Evolutionary conservation across 345 rosid species (phyloP), one percentile per base, ranked within the genome.

Genomic region (Citrus trifoliata): DNA sequence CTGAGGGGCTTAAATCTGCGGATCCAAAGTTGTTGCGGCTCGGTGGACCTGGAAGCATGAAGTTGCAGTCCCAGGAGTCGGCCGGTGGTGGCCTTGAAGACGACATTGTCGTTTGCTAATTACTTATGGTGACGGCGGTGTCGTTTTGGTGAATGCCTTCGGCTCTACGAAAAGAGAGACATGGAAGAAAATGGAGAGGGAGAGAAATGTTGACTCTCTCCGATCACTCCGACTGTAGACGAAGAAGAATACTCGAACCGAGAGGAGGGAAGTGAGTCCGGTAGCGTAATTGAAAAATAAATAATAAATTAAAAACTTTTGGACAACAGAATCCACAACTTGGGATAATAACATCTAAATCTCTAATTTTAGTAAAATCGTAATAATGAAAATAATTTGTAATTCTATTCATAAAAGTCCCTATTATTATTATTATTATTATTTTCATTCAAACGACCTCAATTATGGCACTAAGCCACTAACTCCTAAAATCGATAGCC

Each of bases 1-100:
- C 97, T 46, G 98, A 84, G 28, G 92, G 76, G 61, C 92, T 91
- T 30, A 93, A 85, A 85, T 93, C 98, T 79, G 89, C 85, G 68
- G 98, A 87, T 86, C 94, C 94, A 77, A 95, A 95, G 89, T 93
- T 95, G 92, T 88, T 93, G 76, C 97, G 95, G 81, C 90, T 88
- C 5, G 98, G 96, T 7, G 99, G 98, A 51, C 99, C 99, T 1
- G 99, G 98, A 25, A 95, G 95, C 84, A 88, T 91, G 27, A 83
- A 82, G 77, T 90, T 90, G 27, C 87, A 82, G 79, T 89, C 88
- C 92, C 93, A 92, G 37, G 90, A 82, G 62, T 86, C 83, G 24
- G 65, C 73, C 63, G 79, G 83, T 48, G 84, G 77, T 60, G 84
- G 79, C 46, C 83, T 73, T 42, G 84, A 74, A 74, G 80, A 77